phyloP scores from a whole-genome alignment of 2,329 filamentous ascomycete genomes.

The Amesomyces nigricolor region DNA sequence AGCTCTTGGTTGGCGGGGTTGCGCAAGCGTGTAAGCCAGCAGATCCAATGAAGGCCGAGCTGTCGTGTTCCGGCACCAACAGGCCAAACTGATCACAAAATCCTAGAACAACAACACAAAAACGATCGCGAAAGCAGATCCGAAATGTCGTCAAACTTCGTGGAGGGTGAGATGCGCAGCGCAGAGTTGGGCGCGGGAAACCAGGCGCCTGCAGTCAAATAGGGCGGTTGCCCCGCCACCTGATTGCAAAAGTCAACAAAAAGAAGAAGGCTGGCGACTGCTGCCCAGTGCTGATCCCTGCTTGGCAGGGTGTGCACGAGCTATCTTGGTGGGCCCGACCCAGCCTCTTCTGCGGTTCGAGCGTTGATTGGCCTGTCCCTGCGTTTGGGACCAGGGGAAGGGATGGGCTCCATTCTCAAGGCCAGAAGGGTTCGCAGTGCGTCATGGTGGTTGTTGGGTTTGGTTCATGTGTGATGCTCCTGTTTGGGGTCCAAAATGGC shows the following conservation, averaged over 20 bases:
- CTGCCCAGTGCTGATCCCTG: constrained; percentile 8
- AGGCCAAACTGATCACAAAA: background rate
- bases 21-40: background rate
- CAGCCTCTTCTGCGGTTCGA: constrained; percentile 6
- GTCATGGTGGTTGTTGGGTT: background rate
- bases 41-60: background rate
- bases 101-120: background rate
- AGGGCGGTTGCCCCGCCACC: constrained; percentile 30
- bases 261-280: constrained; percentile 26
- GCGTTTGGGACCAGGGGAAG: background rate
- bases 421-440: background rate
- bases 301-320: constrained; percentile 13
- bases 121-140: background rate
- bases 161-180: constrained; percentile 1
- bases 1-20: constrained; percentile 6
- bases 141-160: background rate
- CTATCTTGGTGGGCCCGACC: constrained; percentile 8
- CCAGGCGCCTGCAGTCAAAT: constrained; percentile 23
- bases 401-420: background rate
- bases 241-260: constrained; percentile 28
- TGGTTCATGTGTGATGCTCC: background rate
- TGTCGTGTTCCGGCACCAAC: background rate
- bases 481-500: background rate
- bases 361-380: background rate
- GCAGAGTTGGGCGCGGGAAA: constrained; percentile 9